Evolutionary conservation across 2,329 filamentous ascomycete species (phyloP), one percentile per base, ranked within the genome.

Genomic region (Pseudogymnoascus sp.): DNA sequence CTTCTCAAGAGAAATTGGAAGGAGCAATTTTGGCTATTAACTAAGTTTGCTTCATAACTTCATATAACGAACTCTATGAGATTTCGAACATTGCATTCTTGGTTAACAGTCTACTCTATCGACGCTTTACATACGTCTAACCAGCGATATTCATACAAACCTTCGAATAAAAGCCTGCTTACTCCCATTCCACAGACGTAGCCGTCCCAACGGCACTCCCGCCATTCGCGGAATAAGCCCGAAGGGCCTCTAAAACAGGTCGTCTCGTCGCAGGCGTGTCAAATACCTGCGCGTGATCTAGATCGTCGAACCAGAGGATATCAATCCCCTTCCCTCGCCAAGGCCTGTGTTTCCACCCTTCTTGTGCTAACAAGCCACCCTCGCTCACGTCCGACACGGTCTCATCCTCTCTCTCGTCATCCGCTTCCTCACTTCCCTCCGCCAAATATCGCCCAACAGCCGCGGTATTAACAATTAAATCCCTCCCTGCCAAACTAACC

Each of bases 271-370:
- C 66, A 56, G 67, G 68, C 60, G 67, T 70, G 63, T 81, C 76
- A 70, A 82, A 82, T 1, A 80, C 79, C 67, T 85, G 79, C 1
- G 82, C 83, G 71, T 86, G 83, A 70, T 86, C 82, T 37, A 82
- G 72, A 3, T 78, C 76, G 8, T 78, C 74, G 70, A 80, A 84
- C 81, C 83, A 86, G 1, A 85, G 64, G 14, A 83, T 75, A 64
- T 85, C 80, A 37, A 53, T 77, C 8, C 70, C 70, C 11, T 50
- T 62, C 67, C 65, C 72, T 61, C 8, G 75, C 69, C 63, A 70
- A 33, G 53, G 74, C 69, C 66, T 74, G 56, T 61, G 68, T 65
- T 73, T 72, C 70, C 67, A 72, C 50, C 67, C 68, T 44, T 72
- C 71, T 59, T 68, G 67, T 37, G 65, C 35, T 6, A 61, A 35